A percentile compares a stretch with the other conserved stretches of the same genome.
phyloP scores from a whole-genome alignment of 768 basidiomycete genomes.

The Lactarius hatsudake region DNA sequence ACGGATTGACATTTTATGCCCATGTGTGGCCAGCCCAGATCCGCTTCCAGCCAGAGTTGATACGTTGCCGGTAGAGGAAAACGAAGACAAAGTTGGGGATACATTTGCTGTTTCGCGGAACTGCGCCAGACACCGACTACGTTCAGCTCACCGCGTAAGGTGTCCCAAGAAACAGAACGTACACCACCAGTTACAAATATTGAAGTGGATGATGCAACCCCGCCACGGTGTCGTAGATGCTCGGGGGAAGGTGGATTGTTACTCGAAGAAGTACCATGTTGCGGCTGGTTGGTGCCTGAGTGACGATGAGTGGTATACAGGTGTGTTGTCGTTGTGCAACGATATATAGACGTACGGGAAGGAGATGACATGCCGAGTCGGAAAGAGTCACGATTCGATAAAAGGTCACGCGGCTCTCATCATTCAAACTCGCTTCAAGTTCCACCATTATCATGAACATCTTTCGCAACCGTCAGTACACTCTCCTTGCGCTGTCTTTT shows the following conservation, averaged over 20 bases:
- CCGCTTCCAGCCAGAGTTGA: neutral
- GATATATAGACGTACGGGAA: conserved; percentile 10
- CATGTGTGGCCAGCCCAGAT: conserved; percentile 25
- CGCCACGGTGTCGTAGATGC: conserved; percentile 12
- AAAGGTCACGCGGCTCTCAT: conserved; percentile 23
- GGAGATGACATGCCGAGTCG: conserved; percentile 14
- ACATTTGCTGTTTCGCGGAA: conserved; percentile 19
- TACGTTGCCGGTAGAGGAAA: conserved; percentile 16
- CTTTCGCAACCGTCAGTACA: conserved; percentile 70
- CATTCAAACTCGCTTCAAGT: conserved; percentile 21
- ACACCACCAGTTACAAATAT: conserved; percentile 19
- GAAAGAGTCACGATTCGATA: conserved; percentile 1
- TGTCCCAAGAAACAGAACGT: neutral
- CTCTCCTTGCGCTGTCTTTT: conserved; percentile 17
- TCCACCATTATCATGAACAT: conserved; percentile 66
- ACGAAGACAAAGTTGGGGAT: conserved; percentile 22
- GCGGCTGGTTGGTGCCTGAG: conserved; percentile 3
- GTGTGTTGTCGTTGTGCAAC: neutral
- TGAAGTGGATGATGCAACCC: conserved; percentile 7
- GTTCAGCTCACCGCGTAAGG: neutral
- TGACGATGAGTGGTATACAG: neutral
- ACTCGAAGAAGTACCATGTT: neutral
- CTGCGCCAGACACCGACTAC: neutral
- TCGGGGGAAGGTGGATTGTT: conserved; percentile 6
- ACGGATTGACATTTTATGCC: conserved; percentile 49